phyloP scores from a whole-genome alignment of 768 basidiomycete genomes.

The Phanerochaete carnosa region DNA sequence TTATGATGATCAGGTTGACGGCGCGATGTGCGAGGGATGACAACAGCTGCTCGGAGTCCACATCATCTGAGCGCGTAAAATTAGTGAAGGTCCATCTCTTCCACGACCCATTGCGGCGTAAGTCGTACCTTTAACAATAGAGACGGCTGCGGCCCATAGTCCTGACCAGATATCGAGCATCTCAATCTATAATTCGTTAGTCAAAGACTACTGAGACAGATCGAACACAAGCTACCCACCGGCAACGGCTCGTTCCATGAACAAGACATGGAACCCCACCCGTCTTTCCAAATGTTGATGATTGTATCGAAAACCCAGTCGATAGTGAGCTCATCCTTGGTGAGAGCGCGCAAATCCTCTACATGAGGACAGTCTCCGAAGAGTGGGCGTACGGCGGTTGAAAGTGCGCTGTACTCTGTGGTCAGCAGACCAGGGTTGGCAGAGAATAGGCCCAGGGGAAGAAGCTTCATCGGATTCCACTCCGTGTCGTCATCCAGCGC shows the following conservation, averaged over 20 bases:
- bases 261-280: slow-evolving; percentile 40
- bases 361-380: slow-evolving; percentile 51
- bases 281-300: slow-evolving; percentile 52
- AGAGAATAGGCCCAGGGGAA: slow-evolving; percentile 54
- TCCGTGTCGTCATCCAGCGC: slow-evolving; percentile 14
- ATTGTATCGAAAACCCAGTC: slow-evolving; percentile 52
- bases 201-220: not conserved
- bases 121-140: slow-evolving; percentile 41
- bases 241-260: slow-evolving; percentile 43
- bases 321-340: slow-evolving; percentile 50
- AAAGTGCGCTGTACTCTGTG: slow-evolving; percentile 46
- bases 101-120: not conserved
- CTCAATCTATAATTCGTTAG: slow-evolving; percentile 33
- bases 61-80: slow-evolving; percentile 32
- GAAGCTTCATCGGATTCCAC: slow-evolving; percentile 47
- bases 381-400: slow-evolving; percentile 45
- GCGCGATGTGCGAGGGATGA: slow-evolving; percentile 23
- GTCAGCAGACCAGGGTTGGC: slow-evolving; percentile 54
- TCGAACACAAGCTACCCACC: slow-evolving; percentile 35
- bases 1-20: slow-evolving; percentile 41
- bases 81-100: not conserved
- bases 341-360: slow-evolving; percentile 55
- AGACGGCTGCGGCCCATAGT: slow-evolving; percentile 48
- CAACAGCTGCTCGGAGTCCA: slow-evolving; percentile 31
- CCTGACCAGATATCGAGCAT: slow-evolving; percentile 56